Conservation (phyloP, 192 early-diverging fungal species). For the Diversispora eburnea region DNA sequence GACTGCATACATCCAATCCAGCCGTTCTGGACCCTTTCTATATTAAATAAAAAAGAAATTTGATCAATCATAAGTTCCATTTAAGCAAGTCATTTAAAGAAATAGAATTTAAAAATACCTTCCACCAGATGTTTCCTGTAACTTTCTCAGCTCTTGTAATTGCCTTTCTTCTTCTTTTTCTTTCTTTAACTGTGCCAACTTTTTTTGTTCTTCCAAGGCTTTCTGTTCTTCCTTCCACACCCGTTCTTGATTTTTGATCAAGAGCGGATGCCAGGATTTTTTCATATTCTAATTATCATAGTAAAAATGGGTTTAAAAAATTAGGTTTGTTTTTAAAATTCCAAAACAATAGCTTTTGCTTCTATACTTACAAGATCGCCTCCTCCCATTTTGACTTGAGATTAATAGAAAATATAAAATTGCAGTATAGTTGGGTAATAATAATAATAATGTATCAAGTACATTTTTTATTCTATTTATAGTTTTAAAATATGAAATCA, state of each 20-base stretch:
- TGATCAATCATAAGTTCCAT: neutral
- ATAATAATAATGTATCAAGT: too few relatives aligned
- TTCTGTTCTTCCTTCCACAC: conserved; percentile 83
- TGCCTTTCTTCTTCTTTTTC: conserved; percentile 90
- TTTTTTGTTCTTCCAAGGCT: conserved; percentile 80
- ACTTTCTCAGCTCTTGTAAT: conserved; percentile 73
- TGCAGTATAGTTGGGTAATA: too few relatives aligned
- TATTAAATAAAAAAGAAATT: neutral
- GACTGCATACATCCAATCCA: conserved; percentile 96
- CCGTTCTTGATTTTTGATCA: conserved; percentile 86
- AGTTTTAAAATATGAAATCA: too few relatives aligned
- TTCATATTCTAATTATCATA: conserved; percentile 68
- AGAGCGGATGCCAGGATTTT: conserved; percentile 97
- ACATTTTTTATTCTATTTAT: too few relatives aligned
- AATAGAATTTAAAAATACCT: conserved; percentile 32
- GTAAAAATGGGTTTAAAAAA: neutral
- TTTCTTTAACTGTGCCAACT: conserved; percentile 84
- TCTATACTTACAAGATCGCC: conserved; percentile 43
- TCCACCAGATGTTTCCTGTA: conserved; percentile 68
- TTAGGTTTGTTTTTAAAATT: neutral
- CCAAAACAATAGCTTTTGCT: neutral
- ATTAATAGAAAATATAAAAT: too few relatives aligned
- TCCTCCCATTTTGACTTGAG: conserved; percentile 42
- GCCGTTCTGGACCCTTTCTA: conserved; percentile 64
- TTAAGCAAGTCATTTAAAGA: neutral